phyloP scores from a whole-genome alignment of 2,329 filamentous ascomycete genomes.

The Graphilbum ipis-grandicollis region DNA sequence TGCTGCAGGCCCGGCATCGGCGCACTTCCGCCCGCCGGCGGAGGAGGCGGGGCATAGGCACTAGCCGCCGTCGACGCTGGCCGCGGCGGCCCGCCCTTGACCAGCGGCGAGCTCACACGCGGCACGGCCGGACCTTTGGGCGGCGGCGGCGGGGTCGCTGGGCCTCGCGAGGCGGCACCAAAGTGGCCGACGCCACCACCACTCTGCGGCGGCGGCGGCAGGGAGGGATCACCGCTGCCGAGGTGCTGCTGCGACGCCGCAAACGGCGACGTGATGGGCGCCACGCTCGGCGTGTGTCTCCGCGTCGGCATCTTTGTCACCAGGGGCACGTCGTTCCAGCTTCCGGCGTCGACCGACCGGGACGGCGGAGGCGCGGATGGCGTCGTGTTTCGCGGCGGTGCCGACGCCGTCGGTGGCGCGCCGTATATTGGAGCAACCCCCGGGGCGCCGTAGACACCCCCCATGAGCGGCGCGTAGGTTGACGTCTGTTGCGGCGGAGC shows the following conservation, averaged over 20 bases:
- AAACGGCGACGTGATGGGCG: conserved; percentile 61
- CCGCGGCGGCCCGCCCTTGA: conserved; percentile 32
- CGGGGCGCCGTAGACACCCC: background rate
- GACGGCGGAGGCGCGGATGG: conserved; percentile 55
- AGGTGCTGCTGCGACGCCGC: conserved; percentile 42
- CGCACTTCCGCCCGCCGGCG: conserved; percentile 17
- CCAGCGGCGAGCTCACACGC: conserved; percentile 55
- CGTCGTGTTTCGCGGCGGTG: conserved; percentile 40
- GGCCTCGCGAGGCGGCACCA: conserved; percentile 33
- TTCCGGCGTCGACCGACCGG: conserved; percentile 46
- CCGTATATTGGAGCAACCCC: conserved; percentile 28
- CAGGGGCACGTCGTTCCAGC: conserved; percentile 92
- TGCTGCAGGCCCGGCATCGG: conserved; percentile 9
- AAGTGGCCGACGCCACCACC: conserved; percentile 41
- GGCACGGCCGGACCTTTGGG: conserved; percentile 61
- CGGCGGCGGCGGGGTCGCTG: conserved; percentile 58
- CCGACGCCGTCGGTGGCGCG: too few relatives aligned
- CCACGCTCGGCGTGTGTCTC: conserved; percentile 54
- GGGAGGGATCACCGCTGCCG: conserved; percentile 17
- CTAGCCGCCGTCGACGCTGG: conserved; percentile 37
- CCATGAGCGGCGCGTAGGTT: conserved; percentile 12
- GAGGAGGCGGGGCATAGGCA: conserved; percentile 46
- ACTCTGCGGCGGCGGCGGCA: conserved; percentile 37
- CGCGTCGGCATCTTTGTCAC: conserved; percentile 59
- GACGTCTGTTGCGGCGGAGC: conserved; percentile 14